Evolutionary conservation across 2,329 filamentous ascomycete genomes (phyloP), one percentile per base, ranked within the genome.

Genomic region (Phyllosticta citriasiana): DNA sequence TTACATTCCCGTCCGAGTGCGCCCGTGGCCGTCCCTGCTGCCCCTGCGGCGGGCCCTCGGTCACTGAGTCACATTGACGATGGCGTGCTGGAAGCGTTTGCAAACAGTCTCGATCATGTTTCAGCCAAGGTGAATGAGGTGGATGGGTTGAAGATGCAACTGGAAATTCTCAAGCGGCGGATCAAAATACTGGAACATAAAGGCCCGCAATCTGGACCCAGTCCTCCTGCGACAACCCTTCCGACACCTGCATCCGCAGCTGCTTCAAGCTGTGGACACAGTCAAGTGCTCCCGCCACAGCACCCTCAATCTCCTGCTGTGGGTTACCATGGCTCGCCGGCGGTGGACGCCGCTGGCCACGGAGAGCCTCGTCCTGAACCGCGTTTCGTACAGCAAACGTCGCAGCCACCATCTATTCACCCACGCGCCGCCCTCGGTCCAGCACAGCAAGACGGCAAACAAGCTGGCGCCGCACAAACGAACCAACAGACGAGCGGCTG

Each of bases 131-230:
- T 74, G 8, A 76, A 74, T 33, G 78, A 80, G 62, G 69, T 80
- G 10, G 78, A 80, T 58, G 73, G 69, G 4, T 63, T 81, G 54
- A 78, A 74, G 64, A 71, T 80, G 65, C 76, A 77, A 57, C 67
- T 80, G 10, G 77, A 79, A 57, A 74, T 80, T 12, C 70, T 81
- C 68, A 79, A 77, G 67, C 76, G 77, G 60, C 76, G 75, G 54
- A 69, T 80, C 24, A 69, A 72, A 57, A 69, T 70, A 10, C 64
- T 77, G 16, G 74, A 76, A 64, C 72, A 53, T 14, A 19, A 54
- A 14, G 8, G 10, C 19, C 24, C 24, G 22, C 9, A 35, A n/a
- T 24, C 27, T 10, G 30, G 27, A 6, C n/a, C 24, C 12, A 14
- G 54, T 8, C 27, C 25, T 33, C 16, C 33, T 30, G 27, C 56